Conservation (phyloP, 1,284 basidiomycete species). For the Hemileia vastatrix region DNA sequence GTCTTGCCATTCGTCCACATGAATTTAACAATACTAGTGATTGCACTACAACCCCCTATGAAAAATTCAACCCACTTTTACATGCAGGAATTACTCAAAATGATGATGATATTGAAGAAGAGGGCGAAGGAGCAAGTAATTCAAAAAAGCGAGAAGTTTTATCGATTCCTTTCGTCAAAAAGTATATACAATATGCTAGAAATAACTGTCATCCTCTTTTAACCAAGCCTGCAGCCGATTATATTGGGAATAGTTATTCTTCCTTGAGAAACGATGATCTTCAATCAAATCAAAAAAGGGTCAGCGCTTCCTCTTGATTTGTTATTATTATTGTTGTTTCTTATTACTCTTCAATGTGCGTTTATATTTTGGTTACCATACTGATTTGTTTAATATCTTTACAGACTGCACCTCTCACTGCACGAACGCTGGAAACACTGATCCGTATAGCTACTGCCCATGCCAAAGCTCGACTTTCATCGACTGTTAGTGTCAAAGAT, state of each 20-base stretch:
- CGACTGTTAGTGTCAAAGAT: slow-evolving; percentile 73
- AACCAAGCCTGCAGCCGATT: slow-evolving; percentile 86
- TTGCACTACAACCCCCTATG: slow-evolving; percentile 74
- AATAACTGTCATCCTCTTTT: slow-evolving; percentile 70
- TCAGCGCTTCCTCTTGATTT: slow-evolving; percentile 43
- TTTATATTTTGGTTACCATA: not conserved
- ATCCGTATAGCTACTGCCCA: slow-evolving; percentile 97
- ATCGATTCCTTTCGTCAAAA: slow-evolving; percentile 90
- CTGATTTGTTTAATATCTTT: not conserved
- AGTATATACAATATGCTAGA: slow-evolving; percentile 98
- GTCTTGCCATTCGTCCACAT: slow-evolving; percentile 49
- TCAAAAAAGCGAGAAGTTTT: slow-evolving; percentile 65
- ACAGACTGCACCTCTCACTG: slow-evolving; percentile 91
- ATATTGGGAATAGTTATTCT: slow-evolving; percentile 87
- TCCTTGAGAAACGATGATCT: slow-evolving; percentile 84
- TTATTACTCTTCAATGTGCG: not conserved
- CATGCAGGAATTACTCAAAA: slow-evolving; percentile 70
- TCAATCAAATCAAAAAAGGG: slow-evolving; percentile 80
- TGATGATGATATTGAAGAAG: slow-evolving; percentile 48
- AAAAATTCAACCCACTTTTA: slow-evolving; percentile 91
- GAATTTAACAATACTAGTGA: slow-evolving; percentile 54
- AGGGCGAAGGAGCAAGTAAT: slow-evolving; percentile 47
- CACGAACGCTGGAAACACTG: slow-evolving; percentile 95
- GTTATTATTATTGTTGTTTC: not conserved
- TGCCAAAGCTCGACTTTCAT: slow-evolving; percentile 83